Percentiles rank a stretch among this genome's conserved stretches.
These are phyloP conservation scores for Grosmannia huntii DNA, from an alignment of 2,329 filamentous ascomycete genomes.

Conservation along the genomic window DNA sequence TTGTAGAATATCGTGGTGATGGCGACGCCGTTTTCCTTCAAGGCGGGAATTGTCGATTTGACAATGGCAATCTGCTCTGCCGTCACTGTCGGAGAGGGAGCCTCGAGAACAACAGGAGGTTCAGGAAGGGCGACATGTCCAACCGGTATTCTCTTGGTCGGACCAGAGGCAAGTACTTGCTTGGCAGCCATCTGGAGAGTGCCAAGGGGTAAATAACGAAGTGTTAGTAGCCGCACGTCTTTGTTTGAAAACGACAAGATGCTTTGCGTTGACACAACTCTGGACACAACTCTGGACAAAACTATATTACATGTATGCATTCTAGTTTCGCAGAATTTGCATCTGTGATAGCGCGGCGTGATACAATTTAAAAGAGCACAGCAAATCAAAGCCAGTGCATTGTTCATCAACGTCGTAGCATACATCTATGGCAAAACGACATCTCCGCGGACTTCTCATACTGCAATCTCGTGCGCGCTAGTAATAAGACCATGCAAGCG, in stretches of 20 bases:
- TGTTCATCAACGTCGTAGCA: too few relatives aligned
- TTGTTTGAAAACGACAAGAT: too few relatives aligned
- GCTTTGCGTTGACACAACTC: background rate
- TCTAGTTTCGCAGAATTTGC: background rate
- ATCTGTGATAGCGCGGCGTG: background rate
- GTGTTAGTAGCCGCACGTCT: too few relatives aligned
- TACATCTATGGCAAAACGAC: too few relatives aligned
- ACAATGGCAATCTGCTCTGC: slow-evolving; percentile 55
- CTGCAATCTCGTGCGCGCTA: background rate
- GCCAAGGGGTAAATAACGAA: too few relatives aligned
- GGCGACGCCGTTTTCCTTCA: slow-evolving; percentile 52
- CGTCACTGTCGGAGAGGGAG: slow-evolving; percentile 31
- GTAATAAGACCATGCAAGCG: background rate
- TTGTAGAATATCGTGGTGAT: slow-evolving; percentile 65
- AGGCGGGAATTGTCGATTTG: slow-evolving; percentile 63
- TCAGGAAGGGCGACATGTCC: background rate
- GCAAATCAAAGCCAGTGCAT: background rate
- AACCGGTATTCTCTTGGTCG: background rate
- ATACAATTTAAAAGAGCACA: background rate
- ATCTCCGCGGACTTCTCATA: background rate
- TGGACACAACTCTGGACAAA: too few relatives aligned
- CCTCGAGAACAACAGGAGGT: background rate
- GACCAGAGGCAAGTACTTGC: too few relatives aligned
- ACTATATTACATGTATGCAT: too few relatives aligned
- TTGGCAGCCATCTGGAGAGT: too few relatives aligned